Base-by-base conservation (phyloP, 139 green algal genomes). In the Coccomyxa sp. region DNA sequence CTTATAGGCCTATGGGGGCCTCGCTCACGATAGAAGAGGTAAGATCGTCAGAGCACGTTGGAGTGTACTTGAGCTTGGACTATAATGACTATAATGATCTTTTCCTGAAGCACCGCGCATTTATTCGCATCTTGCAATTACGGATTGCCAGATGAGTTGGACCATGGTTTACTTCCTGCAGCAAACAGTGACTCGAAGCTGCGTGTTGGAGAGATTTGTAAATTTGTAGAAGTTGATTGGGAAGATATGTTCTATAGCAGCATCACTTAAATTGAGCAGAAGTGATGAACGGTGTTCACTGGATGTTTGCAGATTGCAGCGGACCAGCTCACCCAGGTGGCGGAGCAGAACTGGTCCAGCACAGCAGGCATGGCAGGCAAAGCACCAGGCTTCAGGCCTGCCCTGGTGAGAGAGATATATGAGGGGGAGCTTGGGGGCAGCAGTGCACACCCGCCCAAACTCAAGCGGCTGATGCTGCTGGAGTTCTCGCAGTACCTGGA, bases 401-500 rank as follows among this genome's bases (percentile, higher is more conserved):
- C 85, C 38, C 80, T 97, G 16, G 94, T 97, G 76, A 18, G 86
- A 30, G 58, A 85, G 27, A 90, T 95, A 32, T 95, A 95, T 74
- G 83, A 68, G 9, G 71, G 91, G 21, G 91, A 96, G 88, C 87
- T 96, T 79, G 86, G 87, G 0, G 91, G 91, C 0, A 82, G 45
- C 3, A 80, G 76, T 1, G 58, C 87, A 25, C 79, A 80, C 71
- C 83, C 89, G 4, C 90, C 90, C 27, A 38, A 83, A 51, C 83
- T 93, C 13, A 90, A 90, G 78, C 87, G 91, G 10, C 63, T 94
- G 27, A 83, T 87, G 85, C 71, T 93, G 79, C 91, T 99, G 79
- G 96, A 99, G 86, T 85, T 99, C 17, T 96, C 90, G 1, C 93
- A 98, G 90, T 99, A 98, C 84, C 85, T 99, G 88, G 96, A 99